Evolutionary conservation across 1,284 basidiomycete genomes (phyloP), one percentile per base, ranked within the genome.

Genomic region (Vanrija sp.): DNA sequence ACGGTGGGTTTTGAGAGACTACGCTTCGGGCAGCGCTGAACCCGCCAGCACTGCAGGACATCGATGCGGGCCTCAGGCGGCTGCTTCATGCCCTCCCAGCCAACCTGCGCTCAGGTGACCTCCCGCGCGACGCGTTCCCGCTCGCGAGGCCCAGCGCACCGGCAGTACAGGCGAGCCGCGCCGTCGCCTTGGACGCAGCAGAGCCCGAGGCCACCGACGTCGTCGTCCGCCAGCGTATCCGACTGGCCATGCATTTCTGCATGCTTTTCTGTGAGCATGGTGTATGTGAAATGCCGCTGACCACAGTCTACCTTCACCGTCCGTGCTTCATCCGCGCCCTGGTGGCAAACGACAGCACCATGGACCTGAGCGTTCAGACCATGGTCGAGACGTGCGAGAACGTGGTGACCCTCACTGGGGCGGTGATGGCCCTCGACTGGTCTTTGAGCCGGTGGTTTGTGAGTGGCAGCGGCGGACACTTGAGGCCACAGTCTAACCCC

Each of bases 181-280:
- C 28, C 28, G 10, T 28, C 28, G 6, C 3, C 28, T 10, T 2
- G 6, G 28, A 28, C 6, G 28, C 28, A 10, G 3, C 28, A 28
- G 28, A 28, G 5, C 46, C 55, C 6, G 26, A 25, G 16, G n/a
- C 46, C 10, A 38, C 7, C 9, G 55, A 52, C 28, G 50, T 50
- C 38, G 43, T 54, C 14, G 38, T 42, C 16, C 52, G 55, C 44
- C 55, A 57, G 51, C 60, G 55, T 26, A 55, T 52, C 51, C 60
- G 60, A 44, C 49, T 61, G 47, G 60, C 60, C 19, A 61, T 51
- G 43, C 60, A 61, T 45, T 47, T 61, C 47, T 58, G 60, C 52
- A 61, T 61, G 60, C 52, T 61, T 6, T 54, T 61, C 43, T 61
- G 52, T 54, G 29, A 49, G 52, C 34, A 14, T 5, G 12, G 34